Percentiles rank a stretch among this genome's conserved stretches.
Evolutionary conservation across 1,284 basidiomycete genomes (phyloP).

Genomic region (Apiotrichum gamsii): DNA sequence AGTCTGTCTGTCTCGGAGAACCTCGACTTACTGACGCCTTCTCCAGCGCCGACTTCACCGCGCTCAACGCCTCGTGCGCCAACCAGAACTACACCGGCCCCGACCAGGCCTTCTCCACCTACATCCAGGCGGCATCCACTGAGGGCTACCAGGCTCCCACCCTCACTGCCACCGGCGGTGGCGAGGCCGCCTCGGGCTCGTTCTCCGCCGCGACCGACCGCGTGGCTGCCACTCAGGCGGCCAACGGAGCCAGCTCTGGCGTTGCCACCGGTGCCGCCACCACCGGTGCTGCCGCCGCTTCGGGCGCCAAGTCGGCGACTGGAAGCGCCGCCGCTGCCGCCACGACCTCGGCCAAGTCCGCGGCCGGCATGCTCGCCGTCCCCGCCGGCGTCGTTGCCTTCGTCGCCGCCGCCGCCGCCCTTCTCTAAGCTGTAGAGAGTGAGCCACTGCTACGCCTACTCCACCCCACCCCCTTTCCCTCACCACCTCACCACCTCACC

Average conservation of each 20-base stretch:
- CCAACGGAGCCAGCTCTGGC: conserved; percentile 6
- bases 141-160: conserved; percentile 34
- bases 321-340: conserved; percentile 8
- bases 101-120: conserved; percentile 28
- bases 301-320: conserved; percentile 10
- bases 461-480: too few species aligned
- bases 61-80: conserved; percentile 36
- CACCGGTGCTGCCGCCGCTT: conserved; percentile 8
- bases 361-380: conserved; percentile 1
- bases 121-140: conserved; percentile 22
- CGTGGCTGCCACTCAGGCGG: conserved; percentile 3
- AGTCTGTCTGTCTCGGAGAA: too few species aligned
- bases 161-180: conserved; percentile 43
- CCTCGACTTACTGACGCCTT: neutral
- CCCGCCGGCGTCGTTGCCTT: conserved; percentile 26
- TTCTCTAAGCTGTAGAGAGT: conserved; percentile 35
- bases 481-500: too few species aligned
- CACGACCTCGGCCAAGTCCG: conserved; percentile 3
- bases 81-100: conserved; percentile 41
- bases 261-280: conserved; percentile 11
- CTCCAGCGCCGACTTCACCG: conserved; percentile 27
- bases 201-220: conserved; percentile 10
- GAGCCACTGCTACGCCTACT: too few species aligned
- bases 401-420: conserved; percentile 31
- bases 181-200: conserved; percentile 36